Evolutionary conservation across 176 grass and related monocot genomes (phyloP).

Genomic region (Leersia perrieri): DNA sequence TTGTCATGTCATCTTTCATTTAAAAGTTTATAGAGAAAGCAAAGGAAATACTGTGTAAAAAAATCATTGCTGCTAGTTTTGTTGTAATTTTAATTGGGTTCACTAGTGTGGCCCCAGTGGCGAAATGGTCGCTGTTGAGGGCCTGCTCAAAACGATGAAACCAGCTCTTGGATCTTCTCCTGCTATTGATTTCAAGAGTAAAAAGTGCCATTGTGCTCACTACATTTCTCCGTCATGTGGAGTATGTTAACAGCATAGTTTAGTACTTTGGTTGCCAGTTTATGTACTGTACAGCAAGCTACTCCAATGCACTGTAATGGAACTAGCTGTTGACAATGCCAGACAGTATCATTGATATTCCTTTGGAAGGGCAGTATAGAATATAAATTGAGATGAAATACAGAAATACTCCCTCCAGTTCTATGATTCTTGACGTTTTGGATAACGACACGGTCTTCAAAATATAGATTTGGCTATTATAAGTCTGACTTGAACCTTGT

Average conservation of each 20-base stretch:
- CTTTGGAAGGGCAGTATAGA: not conserved
- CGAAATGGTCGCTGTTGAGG: not conserved
- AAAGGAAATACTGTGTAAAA: not conserved
- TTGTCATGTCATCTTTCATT: not conserved
- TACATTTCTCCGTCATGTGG: not conserved
- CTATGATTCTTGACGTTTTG: too few species aligned
- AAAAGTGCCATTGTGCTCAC: not conserved
- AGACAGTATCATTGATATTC: not conserved
- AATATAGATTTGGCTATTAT: too few species aligned
- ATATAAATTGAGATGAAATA: not conserved
- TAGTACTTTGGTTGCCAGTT: conserved; percentile 5
- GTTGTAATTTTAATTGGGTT: not conserved
- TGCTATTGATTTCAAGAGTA: not conserved
- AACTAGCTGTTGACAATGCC: not conserved
- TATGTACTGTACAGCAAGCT: not conserved
- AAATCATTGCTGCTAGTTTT: not conserved
- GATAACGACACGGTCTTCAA: too few species aligned
- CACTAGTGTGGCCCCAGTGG: not conserved
- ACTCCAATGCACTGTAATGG: not conserved
- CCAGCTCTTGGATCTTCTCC: too few species aligned
- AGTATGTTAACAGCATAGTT: not conserved
- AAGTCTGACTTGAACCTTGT: too few species aligned
- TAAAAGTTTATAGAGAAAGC: not conserved
- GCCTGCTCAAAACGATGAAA: too few species aligned
- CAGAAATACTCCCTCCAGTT: too few species aligned